Conservation (phyloP, 148 eudicot genomes). For the Amaranthus cruentus region DNA sequence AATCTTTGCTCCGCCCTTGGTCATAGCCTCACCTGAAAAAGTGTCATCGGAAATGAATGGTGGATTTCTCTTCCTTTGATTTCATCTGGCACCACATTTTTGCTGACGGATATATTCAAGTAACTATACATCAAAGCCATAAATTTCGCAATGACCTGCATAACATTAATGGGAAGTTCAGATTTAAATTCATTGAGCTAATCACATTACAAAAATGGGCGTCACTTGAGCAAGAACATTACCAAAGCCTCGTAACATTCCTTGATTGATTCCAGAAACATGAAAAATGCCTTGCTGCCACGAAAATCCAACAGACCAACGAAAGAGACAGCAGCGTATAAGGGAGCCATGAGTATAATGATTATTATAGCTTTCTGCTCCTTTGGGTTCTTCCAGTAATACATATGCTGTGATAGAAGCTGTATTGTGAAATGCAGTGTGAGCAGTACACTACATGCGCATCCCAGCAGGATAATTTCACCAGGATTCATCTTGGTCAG, state of each 20-base stretch:
- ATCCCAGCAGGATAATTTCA: slow-evolving; percentile 43
- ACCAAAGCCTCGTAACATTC: slow-evolving; percentile 94
- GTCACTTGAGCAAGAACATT: slow-evolving; percentile 10
- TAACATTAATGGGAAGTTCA: background rate
- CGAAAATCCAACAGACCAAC: slow-evolving; percentile 61
- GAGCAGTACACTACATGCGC: slow-evolving; percentile 50
- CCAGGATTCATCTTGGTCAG: slow-evolving; percentile 39
- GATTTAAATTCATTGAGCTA: slow-evolving; percentile 9
- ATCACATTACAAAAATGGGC: slow-evolving; percentile 2
- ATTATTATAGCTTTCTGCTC: slow-evolving; percentile 82
- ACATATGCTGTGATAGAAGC: slow-evolving; percentile 81
- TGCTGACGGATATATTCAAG: slow-evolving; percentile 67
- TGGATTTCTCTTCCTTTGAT: slow-evolving; percentile 85
- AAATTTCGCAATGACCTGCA: slow-evolving; percentile 92
- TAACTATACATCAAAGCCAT: slow-evolving; percentile 75
- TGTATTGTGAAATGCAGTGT: slow-evolving; percentile 59
- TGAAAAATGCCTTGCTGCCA: slow-evolving; percentile 67
- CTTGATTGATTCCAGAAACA: slow-evolving; percentile 63
- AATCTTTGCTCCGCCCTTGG: too few species aligned
- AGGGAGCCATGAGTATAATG: slow-evolving; percentile 80
- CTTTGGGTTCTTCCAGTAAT: slow-evolving; percentile 87
- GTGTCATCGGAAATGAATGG: slow-evolving; percentile 82
- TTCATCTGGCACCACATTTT: slow-evolving; percentile 78
- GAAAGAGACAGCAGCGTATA: slow-evolving; percentile 69
- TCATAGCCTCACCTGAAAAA: slow-evolving; percentile 57